A percentile compares a stretch with the other conserved stretches of the same genome.
phyloP scores from a whole-genome alignment of 768 basidiomycete species.

The Aureoboletus auriporus region DNA sequence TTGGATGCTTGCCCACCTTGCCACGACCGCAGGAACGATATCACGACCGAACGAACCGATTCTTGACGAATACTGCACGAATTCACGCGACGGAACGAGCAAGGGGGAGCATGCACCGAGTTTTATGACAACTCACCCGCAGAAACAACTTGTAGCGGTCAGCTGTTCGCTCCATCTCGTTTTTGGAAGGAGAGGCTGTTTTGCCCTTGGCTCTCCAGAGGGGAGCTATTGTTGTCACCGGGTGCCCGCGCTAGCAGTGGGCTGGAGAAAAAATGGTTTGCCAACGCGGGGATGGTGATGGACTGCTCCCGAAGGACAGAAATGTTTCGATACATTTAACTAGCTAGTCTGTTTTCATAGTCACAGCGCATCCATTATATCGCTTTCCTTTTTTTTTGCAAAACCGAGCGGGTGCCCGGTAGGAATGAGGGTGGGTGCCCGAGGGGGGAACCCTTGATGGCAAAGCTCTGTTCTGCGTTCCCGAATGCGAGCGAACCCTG shows the following conservation, averaged over 20 bases:
- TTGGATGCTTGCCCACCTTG: constrained; percentile 23
- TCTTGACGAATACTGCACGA: constrained; percentile 35
- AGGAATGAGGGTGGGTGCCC: no score
- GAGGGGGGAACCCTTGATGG: constrained; percentile 13
- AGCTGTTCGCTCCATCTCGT: constrained; percentile 8
- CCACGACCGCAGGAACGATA: constrained; percentile 30
- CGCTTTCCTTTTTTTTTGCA: constrained; percentile 6
- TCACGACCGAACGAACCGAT: constrained; percentile 32
- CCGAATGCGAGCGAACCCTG: constrained; percentile 1
- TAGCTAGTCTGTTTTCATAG: constrained; percentile 22
- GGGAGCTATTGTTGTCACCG: constrained; percentile 19
- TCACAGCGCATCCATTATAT: constrained; percentile 13
- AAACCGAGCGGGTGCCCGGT: neutral
- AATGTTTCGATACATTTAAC: constrained; percentile 17
- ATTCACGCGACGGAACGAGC: constrained; percentile 26
- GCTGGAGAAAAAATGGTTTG: constrained; percentile 27
- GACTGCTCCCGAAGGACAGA: constrained; percentile 27
- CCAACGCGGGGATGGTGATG: constrained; percentile 20
- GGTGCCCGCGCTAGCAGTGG: constrained; percentile 31
- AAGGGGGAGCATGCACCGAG: constrained; percentile 21
- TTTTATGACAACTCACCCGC: constrained; percentile 16
- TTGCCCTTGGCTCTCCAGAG: constrained; percentile 19
- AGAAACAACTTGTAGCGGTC: constrained; percentile 9
- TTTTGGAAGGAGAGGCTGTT: constrained; percentile 8
- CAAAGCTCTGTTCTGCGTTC: neutral